Evolutionary conservation across 2,329 filamentous ascomycete species (phyloP), one percentile per base, ranked within the genome.

Genomic region (Corynespora cassiicola): DNA sequence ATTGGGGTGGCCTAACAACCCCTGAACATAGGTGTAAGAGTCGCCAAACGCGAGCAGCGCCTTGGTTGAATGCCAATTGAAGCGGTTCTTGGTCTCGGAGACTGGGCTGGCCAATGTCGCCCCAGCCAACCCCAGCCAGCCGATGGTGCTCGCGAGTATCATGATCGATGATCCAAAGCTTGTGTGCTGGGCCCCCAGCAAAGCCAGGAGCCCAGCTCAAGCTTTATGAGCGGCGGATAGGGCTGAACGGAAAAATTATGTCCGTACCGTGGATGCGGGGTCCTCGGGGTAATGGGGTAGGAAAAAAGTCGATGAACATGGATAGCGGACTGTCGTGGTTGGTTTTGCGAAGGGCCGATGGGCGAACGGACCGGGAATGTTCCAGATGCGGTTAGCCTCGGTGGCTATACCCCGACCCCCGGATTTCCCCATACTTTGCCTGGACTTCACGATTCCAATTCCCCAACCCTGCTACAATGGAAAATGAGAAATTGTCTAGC

Each of bases 11-110:
- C 78, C 78, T n/a, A 69, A 56, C 1, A 73, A 75, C 7, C 78
- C 79, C 64, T 80, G 77, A 1, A 80, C 69, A 38, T 72, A 82
- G 2, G 76, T 77, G 47, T 77, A 78, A 0, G 73, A 76, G 40
- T 78, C 75, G 2, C 76, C 75, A 35, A 78, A 78, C 3, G 74
- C 73, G 21, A 78, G 58, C 6, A 61, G 27, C 5, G 56, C 54
- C 31, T 55, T 50, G 4, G 43, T 55, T 9, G 36, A 37, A 4
- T 31, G 31, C 57, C 54, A 61, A 29, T 40, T 43, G 25, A 59
- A 59, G 2, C 19, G 3, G 5, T 23, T 24, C 26, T 20, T n/a
- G 26, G 7, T 18, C 7, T 23, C n/a, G 22, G 22, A n/a, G n/a
- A n/a, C n/a, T 32, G 11, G 18, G 19, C 18, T 32, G 20, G 17